A percentile compares a stretch with the other conserved stretches of the same genome.
These are phyloP conservation scores for Oropetium thomaeum DNA, from an alignment of 176 grass and related monocot species.

Conservation along the genomic window DNA sequence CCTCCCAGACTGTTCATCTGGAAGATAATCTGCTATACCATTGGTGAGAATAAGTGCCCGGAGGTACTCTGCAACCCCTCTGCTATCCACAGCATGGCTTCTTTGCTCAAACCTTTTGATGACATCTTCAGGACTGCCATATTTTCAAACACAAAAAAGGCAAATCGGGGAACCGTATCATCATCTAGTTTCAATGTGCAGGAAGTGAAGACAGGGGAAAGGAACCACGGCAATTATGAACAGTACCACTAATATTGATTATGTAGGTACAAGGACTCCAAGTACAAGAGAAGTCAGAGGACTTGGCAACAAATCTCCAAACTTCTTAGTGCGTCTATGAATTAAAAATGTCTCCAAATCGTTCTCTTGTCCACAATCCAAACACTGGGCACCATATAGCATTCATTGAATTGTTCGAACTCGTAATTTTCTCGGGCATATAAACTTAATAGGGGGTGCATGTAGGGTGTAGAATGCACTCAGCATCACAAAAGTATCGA, in stretches of 20 bases:
- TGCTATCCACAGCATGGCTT: conserved; percentile 89
- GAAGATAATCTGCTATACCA: conserved; percentile 83
- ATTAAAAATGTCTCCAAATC: not conserved
- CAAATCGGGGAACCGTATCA: conserved; percentile 9
- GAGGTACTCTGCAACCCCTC: conserved; percentile 86
- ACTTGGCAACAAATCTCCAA: not conserved
- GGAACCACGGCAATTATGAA: not conserved
- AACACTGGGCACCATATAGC: not conserved
- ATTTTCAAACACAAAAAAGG: conserved; percentile 15
- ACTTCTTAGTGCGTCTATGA: not conserved
- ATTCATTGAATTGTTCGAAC: not conserved
- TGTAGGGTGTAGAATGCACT: conserved; percentile 1
- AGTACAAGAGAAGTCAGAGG: not conserved
- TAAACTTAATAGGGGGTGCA: not conserved
- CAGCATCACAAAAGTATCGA: not conserved
- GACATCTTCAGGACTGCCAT: conserved; percentile 76
- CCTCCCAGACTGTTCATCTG: conserved; percentile 77
- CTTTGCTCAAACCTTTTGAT: conserved; percentile 94
- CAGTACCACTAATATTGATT: not conserved
- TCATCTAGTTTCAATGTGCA: conserved; percentile 1
- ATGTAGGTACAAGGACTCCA: not conserved
- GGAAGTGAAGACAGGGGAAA: not conserved
- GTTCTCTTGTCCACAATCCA: not conserved
- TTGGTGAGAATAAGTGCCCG: conserved; percentile 90
- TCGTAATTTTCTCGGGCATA: not conserved